Conservation (phyloP, 208 protist genomes). For the Crithidia fasciculata region DNA sequence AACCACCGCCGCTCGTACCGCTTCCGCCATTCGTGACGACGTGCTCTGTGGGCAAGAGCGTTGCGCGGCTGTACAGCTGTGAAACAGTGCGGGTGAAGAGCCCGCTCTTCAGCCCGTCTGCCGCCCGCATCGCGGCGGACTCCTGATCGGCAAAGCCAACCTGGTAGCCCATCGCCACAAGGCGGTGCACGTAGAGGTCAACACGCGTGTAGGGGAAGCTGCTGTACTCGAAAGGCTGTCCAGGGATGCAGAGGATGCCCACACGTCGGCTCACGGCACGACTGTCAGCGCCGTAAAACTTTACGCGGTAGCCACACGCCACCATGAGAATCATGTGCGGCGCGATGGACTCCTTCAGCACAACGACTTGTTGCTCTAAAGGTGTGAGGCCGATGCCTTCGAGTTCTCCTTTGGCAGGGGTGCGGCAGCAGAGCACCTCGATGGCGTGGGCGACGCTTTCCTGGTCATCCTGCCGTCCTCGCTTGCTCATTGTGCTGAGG, state of each 20-base stretch:
- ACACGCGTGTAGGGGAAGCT: constrained; percentile 83
- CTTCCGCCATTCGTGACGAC: constrained; percentile 44
- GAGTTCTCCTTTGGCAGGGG: constrained; percentile 33
- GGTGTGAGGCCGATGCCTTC: constrained; percentile 64
- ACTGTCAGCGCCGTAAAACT: constrained; percentile 86
- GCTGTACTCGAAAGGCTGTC: constrained; percentile 84
- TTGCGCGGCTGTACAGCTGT: constrained; percentile 82
- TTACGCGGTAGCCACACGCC: constrained; percentile 88
- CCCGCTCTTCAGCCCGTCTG: constrained; percentile 57
- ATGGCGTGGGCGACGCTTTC: constrained; percentile 61
- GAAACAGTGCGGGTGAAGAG: constrained; percentile 81
- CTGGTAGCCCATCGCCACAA: constrained; percentile 91
- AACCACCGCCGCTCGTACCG: not conserved
- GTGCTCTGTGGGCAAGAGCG: constrained; percentile 77
- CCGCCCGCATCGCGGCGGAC: constrained; percentile 81
- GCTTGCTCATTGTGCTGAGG: constrained; percentile 54
- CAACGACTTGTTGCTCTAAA: constrained; percentile 82
- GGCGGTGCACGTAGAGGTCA: constrained; percentile 80
- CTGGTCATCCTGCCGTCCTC: constrained; percentile 47
- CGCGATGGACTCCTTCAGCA: constrained; percentile 57
- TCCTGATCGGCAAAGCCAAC: constrained; percentile 90
- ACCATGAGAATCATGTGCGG: constrained; percentile 77
- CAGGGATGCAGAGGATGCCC: constrained; percentile 87
- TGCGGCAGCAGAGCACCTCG: constrained; percentile 60
- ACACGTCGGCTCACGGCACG: constrained; percentile 81